phyloP scores from a whole-genome alignment of 163 green algal genomes.

The Scenedesmus sp. region DNA sequence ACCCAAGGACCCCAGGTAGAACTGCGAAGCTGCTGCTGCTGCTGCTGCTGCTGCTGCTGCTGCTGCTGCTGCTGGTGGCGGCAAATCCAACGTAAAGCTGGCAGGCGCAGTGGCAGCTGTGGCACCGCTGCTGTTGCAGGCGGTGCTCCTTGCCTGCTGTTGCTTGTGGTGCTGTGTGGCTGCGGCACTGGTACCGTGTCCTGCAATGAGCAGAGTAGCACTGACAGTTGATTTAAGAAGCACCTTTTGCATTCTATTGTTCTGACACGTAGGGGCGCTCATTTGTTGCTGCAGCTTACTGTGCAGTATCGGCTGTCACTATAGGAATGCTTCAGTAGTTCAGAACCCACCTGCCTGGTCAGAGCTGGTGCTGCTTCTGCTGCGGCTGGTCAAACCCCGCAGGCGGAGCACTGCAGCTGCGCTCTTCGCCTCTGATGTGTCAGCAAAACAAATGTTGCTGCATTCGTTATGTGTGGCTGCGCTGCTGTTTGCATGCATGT shows the following conservation, averaged over 20 bases:
- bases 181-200: neutral
- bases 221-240: neutral
- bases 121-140: neutral
- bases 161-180: neutral
- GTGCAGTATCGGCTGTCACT: too few species aligned
- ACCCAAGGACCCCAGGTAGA: slow-evolving; percentile 8
- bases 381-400: neutral
- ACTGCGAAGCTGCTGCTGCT: slow-evolving; percentile 17
- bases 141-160: neutral
- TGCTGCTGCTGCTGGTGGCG: neutral
- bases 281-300: too few species aligned
- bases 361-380: neutral
- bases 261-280: too few species aligned
- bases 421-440: neutral
- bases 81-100: neutral
- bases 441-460: neutral
- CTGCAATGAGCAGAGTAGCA: neutral
- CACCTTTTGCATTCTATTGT: too few species aligned
- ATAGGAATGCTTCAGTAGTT: too few species aligned
- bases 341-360: neutral
- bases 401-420: neutral
- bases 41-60: neutral
- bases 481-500: neutral
- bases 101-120: neutral
- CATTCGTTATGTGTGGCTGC: neutral